Evolutionary conservation across 2,329 filamentous ascomycete species (phyloP), one percentile per base, ranked within the genome.

Genomic region (Colletotrichum chrysophilum): DNA sequence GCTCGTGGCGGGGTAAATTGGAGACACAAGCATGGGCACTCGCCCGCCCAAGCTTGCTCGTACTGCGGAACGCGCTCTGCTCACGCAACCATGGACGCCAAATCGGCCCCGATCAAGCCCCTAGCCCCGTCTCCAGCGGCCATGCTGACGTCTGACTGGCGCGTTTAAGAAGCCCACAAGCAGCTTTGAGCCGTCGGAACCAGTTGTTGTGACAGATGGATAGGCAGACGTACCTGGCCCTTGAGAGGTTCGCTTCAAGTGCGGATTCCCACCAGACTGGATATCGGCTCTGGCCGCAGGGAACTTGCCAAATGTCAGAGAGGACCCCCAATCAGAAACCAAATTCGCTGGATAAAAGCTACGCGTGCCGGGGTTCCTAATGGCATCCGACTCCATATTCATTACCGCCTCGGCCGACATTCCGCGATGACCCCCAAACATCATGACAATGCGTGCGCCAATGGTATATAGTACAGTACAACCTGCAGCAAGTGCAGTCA

Each of bases 1-100:
- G 72, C 72, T 55, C 55, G 36, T 64, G 48, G 75, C 72, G 75
- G 75, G 75, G 75, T 77, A 75, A 75, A 72, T 77, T 77, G 75
- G 68, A 66, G 73, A 73, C 64, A 34, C 18, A 21, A 12, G 7
- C 21, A 56, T 28, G 21, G 65, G 56, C 58, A 66, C 21, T 58
- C 52, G 56, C 14, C 28, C 52, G 14, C 8, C 38, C 71, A 70
- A 26, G 66, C 66, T 62, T 55, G 30, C 24, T 43, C 18, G 38
- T n/a, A 43, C 38, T 43, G 18, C 21, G 21, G 60, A 12, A 18
- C 30, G 36, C 14, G 36, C 36, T 34, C 38, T 28, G 26, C 32
- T 71, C 71, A 48, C 56, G 48, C 68, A 36, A 70, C 21, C 14
- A 16, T 16, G 34, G 26, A 48, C 60, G n/a, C 71, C 52, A 38